Evolutionary conservation across 257 asterid species (phyloP).

Genomic region (Ilex asprella): DNA sequence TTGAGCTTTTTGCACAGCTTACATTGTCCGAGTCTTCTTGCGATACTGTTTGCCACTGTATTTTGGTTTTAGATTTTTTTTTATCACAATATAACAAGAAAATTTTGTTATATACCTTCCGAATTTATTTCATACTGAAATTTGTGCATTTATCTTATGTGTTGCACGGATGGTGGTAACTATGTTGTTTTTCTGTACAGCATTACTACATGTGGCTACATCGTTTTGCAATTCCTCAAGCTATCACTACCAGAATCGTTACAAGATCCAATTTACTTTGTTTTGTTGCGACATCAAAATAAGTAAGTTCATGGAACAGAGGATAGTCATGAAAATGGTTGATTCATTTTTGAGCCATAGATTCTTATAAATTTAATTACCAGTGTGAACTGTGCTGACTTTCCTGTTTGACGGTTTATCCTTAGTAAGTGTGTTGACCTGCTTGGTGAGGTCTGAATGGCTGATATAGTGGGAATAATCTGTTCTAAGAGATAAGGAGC

Average conservation of each 20-base stretch:
- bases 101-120: neutral
- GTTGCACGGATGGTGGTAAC: slow-evolving; percentile 2
- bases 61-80: too few relatives aligned
- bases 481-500: neutral
- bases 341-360: slow-evolving; percentile 4
- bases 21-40: too few relatives aligned
- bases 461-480: too few relatives aligned
- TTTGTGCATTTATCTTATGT: neutral
- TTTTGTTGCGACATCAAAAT: slow-evolving; percentile 41
- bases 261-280: slow-evolving; percentile 72
- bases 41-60: too few relatives aligned
- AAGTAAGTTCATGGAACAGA: slow-evolving; percentile 34
- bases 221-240: slow-evolving; percentile 55
- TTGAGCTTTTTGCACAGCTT: too few relatives aligned
- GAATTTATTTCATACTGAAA: neutral
- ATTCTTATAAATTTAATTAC: neutral
- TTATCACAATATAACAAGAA: too few relatives aligned
- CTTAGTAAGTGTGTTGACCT: neutral
- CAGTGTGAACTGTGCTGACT: neutral
- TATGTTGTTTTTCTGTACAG: slow-evolving; percentile 35
- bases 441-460: neutral
- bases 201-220: slow-evolving; percentile 66
- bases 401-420: neutral
- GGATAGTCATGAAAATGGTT: neutral
- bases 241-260: slow-evolving; percentile 60